Percentiles rank a stretch among this genome's conserved stretches.
phyloP scores from a whole-genome alignment of 306 rosid genomes.

The Quillaja saponaria region DNA sequence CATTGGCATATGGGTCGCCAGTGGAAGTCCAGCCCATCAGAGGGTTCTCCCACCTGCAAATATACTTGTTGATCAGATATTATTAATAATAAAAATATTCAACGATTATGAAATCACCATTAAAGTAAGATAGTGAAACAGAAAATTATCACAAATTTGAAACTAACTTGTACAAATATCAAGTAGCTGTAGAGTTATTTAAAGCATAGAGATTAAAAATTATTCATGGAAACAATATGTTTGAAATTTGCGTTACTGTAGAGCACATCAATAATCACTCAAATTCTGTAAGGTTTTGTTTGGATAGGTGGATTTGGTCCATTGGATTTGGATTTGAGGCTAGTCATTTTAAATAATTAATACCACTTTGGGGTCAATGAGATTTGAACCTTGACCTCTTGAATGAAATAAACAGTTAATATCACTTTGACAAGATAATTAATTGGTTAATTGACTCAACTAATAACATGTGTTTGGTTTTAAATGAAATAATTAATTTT shows the following conservation, averaged over 20 bases:
- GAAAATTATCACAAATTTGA: not conserved
- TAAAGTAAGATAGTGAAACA: constrained; percentile 1
- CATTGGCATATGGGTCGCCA: constrained; percentile 91
- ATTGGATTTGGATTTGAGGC: no score
- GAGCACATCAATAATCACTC: constrained; percentile 6
- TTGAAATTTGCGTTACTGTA: not conserved
- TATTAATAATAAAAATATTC: constrained; percentile 17
- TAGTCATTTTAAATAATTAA: no score
- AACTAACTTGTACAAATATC: constrained; percentile 8
- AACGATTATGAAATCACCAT: constrained; percentile 4
- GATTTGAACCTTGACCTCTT: no score
- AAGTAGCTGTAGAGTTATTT: constrained; percentile 8
- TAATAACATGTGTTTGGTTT: no score
- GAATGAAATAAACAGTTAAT: no score
- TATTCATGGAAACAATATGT: not conserved
- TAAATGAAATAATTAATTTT: no score
- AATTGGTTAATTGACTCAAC: no score
- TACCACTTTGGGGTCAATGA: no score
- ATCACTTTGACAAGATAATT: no score
- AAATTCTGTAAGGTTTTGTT: no score
- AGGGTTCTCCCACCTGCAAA: constrained; percentile 95
- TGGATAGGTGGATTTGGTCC: no score
- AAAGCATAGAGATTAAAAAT: constrained; percentile 7
- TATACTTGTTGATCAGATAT: constrained; percentile 22
- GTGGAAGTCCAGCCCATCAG: constrained; percentile 99